A percentile compares a stretch with the other conserved stretches of the same genome.
These are phyloP conservation scores for Boletus rufocinnamomeus DNA, from an alignment of 768 basidiomycete genomes.

Conservation along the genomic window DNA sequence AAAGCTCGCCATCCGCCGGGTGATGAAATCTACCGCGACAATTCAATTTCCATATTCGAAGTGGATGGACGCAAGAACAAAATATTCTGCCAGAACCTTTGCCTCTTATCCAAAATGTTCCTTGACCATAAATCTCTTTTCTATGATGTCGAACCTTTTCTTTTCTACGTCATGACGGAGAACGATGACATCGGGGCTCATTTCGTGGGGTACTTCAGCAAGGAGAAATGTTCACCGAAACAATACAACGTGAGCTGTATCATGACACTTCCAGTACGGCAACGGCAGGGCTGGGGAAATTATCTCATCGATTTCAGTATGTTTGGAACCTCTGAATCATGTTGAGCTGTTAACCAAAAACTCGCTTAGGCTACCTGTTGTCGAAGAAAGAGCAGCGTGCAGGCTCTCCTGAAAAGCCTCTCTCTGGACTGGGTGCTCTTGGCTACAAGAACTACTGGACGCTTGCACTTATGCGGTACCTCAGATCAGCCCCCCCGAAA, in stretches of 20 bases:
- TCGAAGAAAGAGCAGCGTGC: constrained; percentile 91
- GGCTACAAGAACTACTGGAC: constrained; percentile 98
- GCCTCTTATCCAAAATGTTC: constrained; percentile 98
- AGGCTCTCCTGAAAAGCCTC: constrained; percentile 95
- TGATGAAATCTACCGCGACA: constrained; percentile 97
- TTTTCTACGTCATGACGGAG: constrained; percentile 98
- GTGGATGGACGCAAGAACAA: constrained; percentile 99
- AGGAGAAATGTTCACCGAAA: constrained; percentile 95
- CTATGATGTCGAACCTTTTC: constrained; percentile 98
- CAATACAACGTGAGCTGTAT: constrained; percentile 99
- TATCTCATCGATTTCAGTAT: constrained; percentile 96
- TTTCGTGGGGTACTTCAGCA: constrained; percentile 98
- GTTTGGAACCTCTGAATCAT: constrained; percentile 15
- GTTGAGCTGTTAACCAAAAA: constrained; percentile 1
- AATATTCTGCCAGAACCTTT: constrained; percentile 99
- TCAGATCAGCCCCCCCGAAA: constrained; percentile 57
- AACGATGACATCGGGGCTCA: constrained; percentile 85
- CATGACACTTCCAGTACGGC: constrained; percentile 95
- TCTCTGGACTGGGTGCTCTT: constrained; percentile 88
- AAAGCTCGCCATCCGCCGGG: constrained; percentile 94
- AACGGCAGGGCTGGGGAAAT: constrained; percentile 96
- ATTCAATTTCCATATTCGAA: constrained; percentile 87
- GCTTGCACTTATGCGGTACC: constrained; percentile 79
- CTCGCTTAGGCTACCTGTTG: constrained; percentile 78
- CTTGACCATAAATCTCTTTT: constrained; percentile 98